Base-by-base conservation (phyloP, 1,284 basidiomycete species). In the Ustilago shanxiensis region DNA sequence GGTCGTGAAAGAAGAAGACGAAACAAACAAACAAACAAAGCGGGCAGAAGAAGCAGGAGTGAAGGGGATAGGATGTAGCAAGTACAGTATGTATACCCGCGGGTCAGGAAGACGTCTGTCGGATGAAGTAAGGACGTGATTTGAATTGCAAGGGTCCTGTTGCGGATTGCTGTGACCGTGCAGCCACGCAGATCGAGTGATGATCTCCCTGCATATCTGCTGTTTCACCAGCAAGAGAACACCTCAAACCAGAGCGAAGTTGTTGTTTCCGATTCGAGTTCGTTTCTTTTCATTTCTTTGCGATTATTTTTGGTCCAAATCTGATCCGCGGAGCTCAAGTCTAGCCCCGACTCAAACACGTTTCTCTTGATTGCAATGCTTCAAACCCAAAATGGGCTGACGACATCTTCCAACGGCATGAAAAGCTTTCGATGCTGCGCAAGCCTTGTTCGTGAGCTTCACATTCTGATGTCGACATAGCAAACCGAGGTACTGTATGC, bases 271-370 rank as follows among this genome's bases (percentile, higher is more conserved):
- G n/a, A n/a, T 33, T 33, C 31, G 7, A 33, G 31, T 11, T 7
- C 31, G 31, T 11, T 5, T 33, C 31, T 7, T 37, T 37, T 37
- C 9, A 14, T 14, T 37, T 37, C 14, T 14, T 3, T 33, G 5
- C 31, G 31, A 33, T 33, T 33, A 5, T 6, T 33, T 33, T 33
- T 33, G 31, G 35, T 37, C 13, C 35, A 37, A 45, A 45, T 45
- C 44, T 45, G 44, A 45, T 45, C 44, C 44, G 44, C 44, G 44
- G 44, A 37, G 35, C 35, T 37, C 35, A 37, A 37, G 35, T 37
- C 14, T 37, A 37, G 35, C 35, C 35, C 35, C 35, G 35, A 33
- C 14, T n/a, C n/a, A n/a, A 37, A 14, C 35, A 37, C 35, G 44
- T 45, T 45, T 11, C 5, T 22, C 44, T 20, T 45, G 5, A n/a